phyloP scores from a whole-genome alignment of 1,284 basidiomycete genomes.

The Ceratobasidium sp. region DNA sequence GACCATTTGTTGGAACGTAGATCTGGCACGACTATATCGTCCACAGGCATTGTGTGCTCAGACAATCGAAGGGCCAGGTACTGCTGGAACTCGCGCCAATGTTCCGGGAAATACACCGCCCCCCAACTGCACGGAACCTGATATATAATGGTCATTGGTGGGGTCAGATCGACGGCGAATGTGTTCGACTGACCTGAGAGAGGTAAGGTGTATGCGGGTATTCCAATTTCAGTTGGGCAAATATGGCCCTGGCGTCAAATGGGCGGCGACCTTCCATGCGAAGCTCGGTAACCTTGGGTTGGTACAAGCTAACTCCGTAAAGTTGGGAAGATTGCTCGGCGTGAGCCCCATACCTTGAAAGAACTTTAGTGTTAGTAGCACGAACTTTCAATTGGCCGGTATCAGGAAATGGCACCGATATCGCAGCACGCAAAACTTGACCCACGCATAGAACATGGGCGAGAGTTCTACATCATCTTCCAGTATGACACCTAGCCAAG shows the following conservation, averaged over 20 bases:
- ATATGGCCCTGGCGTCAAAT: constrained; percentile 71
- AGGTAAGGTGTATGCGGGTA: constrained; percentile 71
- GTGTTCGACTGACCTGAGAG: constrained; percentile 14
- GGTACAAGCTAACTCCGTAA: constrained; percentile 84
- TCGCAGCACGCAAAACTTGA: constrained; percentile 75
- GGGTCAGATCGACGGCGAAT: not conserved
- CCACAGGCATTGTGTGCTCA: constrained; percentile 58
- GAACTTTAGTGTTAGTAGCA: constrained; percentile 7
- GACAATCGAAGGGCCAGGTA: constrained; percentile 76
- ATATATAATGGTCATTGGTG: too few relatives aligned
- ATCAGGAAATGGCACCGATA: too few relatives aligned
- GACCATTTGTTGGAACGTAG: constrained; percentile 83
- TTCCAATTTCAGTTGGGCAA: constrained; percentile 58
- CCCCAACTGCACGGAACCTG: constrained; percentile 90
- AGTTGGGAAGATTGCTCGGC: constrained; percentile 60
- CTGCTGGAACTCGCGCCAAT: constrained; percentile 83
- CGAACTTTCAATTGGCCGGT: too few relatives aligned
- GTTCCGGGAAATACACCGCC: constrained; percentile 86
- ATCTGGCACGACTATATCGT: constrained; percentile 67
- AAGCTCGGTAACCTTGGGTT: constrained; percentile 81
- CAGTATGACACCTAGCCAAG: constrained; percentile 62
- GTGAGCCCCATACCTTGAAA: constrained; percentile 64
- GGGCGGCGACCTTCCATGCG: constrained; percentile 70
- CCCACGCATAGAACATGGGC: constrained; percentile 83
- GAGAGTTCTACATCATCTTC: constrained; percentile 88